Percentiles rank a stretch among this genome's conserved stretches.
Conservation (phyloP, 1,284 basidiomycete genomes). For the Cutaneotrichosporon arboriforme region DNA sequence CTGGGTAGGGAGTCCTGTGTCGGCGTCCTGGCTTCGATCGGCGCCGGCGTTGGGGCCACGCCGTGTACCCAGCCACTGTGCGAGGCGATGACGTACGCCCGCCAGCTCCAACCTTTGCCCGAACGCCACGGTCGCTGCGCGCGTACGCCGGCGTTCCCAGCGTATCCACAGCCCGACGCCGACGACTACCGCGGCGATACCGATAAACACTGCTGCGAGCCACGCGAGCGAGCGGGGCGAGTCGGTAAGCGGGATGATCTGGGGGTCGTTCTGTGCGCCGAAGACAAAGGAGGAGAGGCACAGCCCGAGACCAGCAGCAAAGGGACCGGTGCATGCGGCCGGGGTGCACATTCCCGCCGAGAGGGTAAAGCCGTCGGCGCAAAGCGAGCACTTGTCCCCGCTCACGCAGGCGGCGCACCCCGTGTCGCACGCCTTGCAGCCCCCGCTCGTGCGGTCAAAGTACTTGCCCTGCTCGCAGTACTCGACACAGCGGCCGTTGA, state of each 20-base stretch:
- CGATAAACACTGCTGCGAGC: neutral
- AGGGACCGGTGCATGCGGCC: constrained; percentile 25
- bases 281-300: constrained; percentile 43
- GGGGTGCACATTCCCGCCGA: constrained; percentile 36
- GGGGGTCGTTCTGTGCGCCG: neutral
- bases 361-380: constrained; percentile 33
- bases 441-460: constrained; percentile 28
- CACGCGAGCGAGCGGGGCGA: constrained; percentile 4
- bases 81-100: neutral
- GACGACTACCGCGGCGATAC: constrained; percentile 10
- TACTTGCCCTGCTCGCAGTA: constrained; percentile 40
- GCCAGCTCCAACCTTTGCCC: constrained; percentile 11
- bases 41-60: neutral
- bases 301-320: constrained; percentile 37
- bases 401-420: constrained; percentile 40
- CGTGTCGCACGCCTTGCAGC: constrained; percentile 40
- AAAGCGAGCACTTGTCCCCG: constrained; percentile 39
- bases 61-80: neutral
- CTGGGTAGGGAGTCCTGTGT: neutral
- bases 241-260: neutral
- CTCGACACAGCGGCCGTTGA: constrained; percentile 38
- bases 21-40: neutral
- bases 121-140: constrained; percentile 35
- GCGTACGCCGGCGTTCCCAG: constrained; percentile 28
- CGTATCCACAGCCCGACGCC: constrained; percentile 28